Base-by-base conservation (phyloP, 1,139 yeast genomes). In the Suhomyces yuchorum region DNA sequence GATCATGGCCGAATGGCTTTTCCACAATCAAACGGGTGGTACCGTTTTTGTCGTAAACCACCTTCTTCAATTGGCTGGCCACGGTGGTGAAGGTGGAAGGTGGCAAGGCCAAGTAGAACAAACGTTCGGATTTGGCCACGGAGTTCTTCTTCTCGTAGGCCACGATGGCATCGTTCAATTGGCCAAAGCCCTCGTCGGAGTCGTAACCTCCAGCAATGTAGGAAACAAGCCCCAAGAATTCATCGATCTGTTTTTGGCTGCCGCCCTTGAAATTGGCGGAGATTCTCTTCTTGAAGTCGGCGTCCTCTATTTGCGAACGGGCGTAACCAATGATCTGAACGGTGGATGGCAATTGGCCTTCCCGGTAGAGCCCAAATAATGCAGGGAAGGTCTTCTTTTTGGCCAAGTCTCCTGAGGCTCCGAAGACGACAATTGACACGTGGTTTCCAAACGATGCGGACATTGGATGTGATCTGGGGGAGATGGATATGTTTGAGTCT, bases 391-490 rank as follows among this genome's bases (percentile, higher is more conserved):
- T 93, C 76, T 93, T 93, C 84, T 93, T 93, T 73, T 91, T 91
- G 46, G 99, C 98, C 57, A 93, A 77, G 67, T 93, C 98, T 44
- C 99, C 99, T 36, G 96, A 88, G 44, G 99, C 99, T 43, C 99
- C 98, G 59, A 92, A 87, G 28, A 93, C 96, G 37, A 87, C 89
- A 61, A 93, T 80, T 43, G 85, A 77, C 28, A 87, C 84, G 68
- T 86, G 73, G 58, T 84, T 80, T 55, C 80, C 82, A 63, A 84
- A 84, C 11, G 62, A 46, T 18, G 59, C 49, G 23, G 58, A 54
- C 57, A 54, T 53, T 30, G 24, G 17, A 24, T 15, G 17, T 15
- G 17, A 23, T 20, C 12, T 19, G 18, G 17, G 26, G 14, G 26
- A 35, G 12, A 20, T n/a, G 18, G 24, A 23, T 22, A 15, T 22